Evolutionary conservation across 805 yeast species (phyloP).

Genomic region (Peterozyma toletana): DNA sequence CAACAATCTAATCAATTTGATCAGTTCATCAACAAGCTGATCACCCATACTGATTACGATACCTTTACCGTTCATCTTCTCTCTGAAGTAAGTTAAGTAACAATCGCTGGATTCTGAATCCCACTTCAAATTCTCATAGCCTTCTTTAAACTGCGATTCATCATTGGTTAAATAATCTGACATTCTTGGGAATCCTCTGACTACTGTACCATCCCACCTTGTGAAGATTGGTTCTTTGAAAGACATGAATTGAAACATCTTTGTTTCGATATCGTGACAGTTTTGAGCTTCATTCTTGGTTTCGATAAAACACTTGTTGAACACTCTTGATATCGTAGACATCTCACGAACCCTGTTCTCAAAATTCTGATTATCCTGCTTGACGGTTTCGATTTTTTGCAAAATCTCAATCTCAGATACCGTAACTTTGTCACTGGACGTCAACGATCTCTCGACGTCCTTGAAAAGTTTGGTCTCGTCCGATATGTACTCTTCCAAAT

Average conservation of each 20-base stretch:
- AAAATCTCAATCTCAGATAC: too few relatives aligned
- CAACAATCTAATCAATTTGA: conserved; percentile 38
- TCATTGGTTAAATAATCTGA: not conserved
- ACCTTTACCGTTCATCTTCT: conserved; percentile 36
- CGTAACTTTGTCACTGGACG: too few relatives aligned
- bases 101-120: conserved; percentile 11
- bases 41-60: conserved; percentile 47
- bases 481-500: too few relatives aligned
- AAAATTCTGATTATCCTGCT: too few relatives aligned
- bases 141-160: not conserved
- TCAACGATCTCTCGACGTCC: too few relatives aligned
- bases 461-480: too few relatives aligned
- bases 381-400: too few relatives aligned
- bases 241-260: too few relatives aligned
- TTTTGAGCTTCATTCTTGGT: too few relatives aligned
- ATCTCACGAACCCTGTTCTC: too few relatives aligned
- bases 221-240: not conserved
- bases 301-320: conserved; percentile 16
- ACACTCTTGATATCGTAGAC: conserved; percentile 10
- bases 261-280: too few relatives aligned
- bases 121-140: conserved; percentile 3
- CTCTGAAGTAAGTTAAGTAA: conserved; percentile 20
- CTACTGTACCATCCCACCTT: conserved; percentile 5
- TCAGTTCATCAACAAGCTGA: conserved; percentile 34
- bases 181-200: not conserved